Base-by-base conservation (phyloP, 768 basidiomycete species). In the Mycena galericulata region DNA sequence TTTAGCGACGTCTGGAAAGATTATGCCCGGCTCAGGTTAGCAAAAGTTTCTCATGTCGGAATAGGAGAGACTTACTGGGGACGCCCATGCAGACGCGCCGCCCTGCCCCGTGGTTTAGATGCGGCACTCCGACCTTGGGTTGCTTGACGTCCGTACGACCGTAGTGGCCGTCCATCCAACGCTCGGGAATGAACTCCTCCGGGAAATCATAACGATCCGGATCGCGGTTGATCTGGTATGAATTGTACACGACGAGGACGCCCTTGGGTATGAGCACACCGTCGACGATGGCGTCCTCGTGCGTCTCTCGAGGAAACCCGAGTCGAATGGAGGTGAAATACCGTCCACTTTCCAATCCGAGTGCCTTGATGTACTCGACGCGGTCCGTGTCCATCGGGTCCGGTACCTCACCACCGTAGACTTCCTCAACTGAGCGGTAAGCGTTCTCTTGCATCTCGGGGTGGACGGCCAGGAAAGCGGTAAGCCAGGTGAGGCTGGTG, bases 391-490 rank as follows among this genome's bases (percentile, higher is more conserved):
- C 62, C 11, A 64, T 27, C n/a, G 62, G 53, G 43, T 64, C 62
- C 2, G 62, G 62, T 0, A 50, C 18, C 43, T 54, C 27, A n/a
- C 27, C 62, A 30, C 62, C 62, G 24, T 64, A 64, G 1, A 64
- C 53, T 22, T 64, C 62, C 53, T 64, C 62, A n/a, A 64, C 56
- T 5, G 62, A 40, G 29, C 27, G 30, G 32, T 54, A 64, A 4
- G 62, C 62, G 12, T 64, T 64, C 24, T 64, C 51, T 29, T 64
- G 62, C 62, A 64, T 55, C 32, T 64, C 62, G 34, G 62, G 62
- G 34, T 64, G 62, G 2, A 43, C 62, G n/a, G 62, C 62, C 26
- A 64, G 62, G 2, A 47, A 32, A 8, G 62, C 7, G 11, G 62
- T 32, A 5, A 64, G 53, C 62, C 62, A 64, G 12, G 53, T 55